Evolutionary conservation across 2,329 filamentous ascomycete genomes (phyloP).

Genomic region (Orbilia oligospora): DNA sequence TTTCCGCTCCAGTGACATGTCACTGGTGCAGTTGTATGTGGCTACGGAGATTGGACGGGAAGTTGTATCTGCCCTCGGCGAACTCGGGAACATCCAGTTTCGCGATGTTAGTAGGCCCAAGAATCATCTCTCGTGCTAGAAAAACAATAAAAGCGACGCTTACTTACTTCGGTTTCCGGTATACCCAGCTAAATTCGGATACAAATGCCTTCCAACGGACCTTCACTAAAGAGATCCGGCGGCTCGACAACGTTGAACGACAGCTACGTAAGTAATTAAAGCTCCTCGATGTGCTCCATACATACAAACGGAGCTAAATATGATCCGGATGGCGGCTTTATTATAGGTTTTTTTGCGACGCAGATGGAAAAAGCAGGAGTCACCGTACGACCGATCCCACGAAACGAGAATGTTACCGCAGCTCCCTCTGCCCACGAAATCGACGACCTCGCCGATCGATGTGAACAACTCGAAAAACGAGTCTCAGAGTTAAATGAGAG

Average conservation of each 20-base stretch:
- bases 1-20: slow-evolving; percentile 99
- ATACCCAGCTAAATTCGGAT: slow-evolving; percentile 86
- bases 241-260: slow-evolving; percentile 97
- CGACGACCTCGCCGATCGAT: slow-evolving; percentile 92
- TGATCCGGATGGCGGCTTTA: neutral
- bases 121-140: neutral
- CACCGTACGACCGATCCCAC: slow-evolving; percentile 87
- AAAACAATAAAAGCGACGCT: slow-evolving; percentile 61
- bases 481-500: slow-evolving; percentile 94
- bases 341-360: slow-evolving; percentile 85
- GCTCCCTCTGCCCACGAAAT: slow-evolving; percentile 94
- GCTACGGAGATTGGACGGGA: slow-evolving; percentile 98
- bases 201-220: slow-evolving; percentile 95
- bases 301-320: neutral
- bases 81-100: slow-evolving; percentile 96
- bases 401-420: slow-evolving; percentile 88
- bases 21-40: slow-evolving; percentile 99
- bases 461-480: slow-evolving; percentile 91
- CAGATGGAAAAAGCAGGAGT: slow-evolving; percentile 97
- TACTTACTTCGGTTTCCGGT: slow-evolving; percentile 34
- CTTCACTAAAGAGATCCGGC: slow-evolving; percentile 96
- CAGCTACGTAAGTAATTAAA: slow-evolving; percentile 82
- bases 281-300: neutral
- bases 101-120: slow-evolving; percentile 80
- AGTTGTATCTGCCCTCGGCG: slow-evolving; percentile 94